phyloP scores from a whole-genome alignment of 345 rosid genomes.

The Nasturtium officinale region DNA sequence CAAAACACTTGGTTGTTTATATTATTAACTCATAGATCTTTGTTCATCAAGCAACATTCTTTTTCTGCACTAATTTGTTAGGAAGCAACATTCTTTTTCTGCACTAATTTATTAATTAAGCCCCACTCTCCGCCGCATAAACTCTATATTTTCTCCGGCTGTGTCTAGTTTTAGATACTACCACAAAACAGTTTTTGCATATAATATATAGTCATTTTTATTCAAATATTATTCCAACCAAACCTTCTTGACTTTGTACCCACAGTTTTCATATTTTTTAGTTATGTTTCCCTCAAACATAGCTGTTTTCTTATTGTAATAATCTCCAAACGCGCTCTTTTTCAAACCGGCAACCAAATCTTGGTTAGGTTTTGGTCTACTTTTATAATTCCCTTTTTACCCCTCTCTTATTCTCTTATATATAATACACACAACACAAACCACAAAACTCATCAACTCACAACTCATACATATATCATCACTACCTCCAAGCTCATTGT shows the following conservation, averaged over 20 bases:
- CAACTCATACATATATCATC: conserved; percentile 1
- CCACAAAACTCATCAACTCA: conserved; percentile 1
- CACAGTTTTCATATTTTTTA: background rate
- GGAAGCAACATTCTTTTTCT: background rate
- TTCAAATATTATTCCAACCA: conserved; percentile 1
- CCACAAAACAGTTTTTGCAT: background rate
- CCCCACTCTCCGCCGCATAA: background rate
- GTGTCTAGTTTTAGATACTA: conserved; percentile 1
- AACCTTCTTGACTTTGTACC: background rate
- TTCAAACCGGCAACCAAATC: conserved; percentile 27
- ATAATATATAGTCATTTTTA: background rate
- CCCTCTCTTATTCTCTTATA: conserved; percentile 14
- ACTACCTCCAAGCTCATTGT: background rate
- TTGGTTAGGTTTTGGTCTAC: conserved; percentile 5
- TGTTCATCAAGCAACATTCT: background rate
- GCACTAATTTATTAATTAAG: background rate
- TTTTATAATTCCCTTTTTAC: background rate
- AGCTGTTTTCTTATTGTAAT: no score
- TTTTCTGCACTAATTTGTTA: background rate
- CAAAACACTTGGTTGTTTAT: background rate
- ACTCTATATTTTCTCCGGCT: background rate
- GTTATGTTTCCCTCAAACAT: conserved; percentile 2
- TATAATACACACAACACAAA: conserved; percentile 6
- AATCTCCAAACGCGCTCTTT: conserved; percentile 32
- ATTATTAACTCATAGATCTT: background rate